These are phyloP conservation scores for Cylindricascospora bacillispora DNA, from an alignment of 1,139 yeast species.

Conservation along the genomic window DNA sequence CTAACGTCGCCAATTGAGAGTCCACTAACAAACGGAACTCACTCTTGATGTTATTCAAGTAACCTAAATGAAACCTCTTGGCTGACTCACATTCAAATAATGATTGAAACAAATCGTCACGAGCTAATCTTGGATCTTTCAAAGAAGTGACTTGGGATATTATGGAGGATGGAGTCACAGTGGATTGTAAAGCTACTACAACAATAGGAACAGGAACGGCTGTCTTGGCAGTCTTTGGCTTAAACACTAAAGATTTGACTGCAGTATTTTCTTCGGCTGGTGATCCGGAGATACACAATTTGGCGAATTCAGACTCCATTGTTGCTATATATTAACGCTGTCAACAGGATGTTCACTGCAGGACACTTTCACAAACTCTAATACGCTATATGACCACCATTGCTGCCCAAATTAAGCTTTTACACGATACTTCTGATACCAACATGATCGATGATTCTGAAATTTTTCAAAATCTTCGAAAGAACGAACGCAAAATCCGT, in stretches of 20 bases:
- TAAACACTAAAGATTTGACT: slow-evolving; percentile 72
- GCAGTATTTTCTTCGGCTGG: slow-evolving; percentile 33
- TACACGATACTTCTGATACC: too few relatives aligned
- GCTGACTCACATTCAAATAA: slow-evolving; percentile 48
- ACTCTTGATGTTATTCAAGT: slow-evolving; percentile 40
- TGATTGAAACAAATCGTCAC: slow-evolving; percentile 60
- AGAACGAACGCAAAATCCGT: too few relatives aligned
- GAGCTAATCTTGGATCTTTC: slow-evolving; percentile 82
- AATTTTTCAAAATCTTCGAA: too few relatives aligned
- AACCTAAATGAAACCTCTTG: slow-evolving; percentile 55
- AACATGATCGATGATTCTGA: too few relatives aligned
- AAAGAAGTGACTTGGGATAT: slow-evolving; percentile 59
- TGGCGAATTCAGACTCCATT: slow-evolving; percentile 46
- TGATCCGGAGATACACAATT: slow-evolving; percentile 38
- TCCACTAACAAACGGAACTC: slow-evolving; percentile 62
- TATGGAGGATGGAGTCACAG: slow-evolving; percentile 54
- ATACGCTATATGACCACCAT: too few relatives aligned
- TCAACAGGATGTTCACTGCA: too few relatives aligned
- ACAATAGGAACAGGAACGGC: slow-evolving; percentile 75
- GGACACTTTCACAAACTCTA: too few relatives aligned
- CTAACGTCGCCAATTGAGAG: slow-evolving; percentile 34
- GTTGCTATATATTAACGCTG: too few relatives aligned
- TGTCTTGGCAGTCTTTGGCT: slow-evolving; percentile 81
- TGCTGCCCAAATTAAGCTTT: too few relatives aligned
- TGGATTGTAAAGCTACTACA: slow-evolving; percentile 60